phyloP scores from a whole-genome alignment of 2,329 filamentous ascomycete genomes.

The Colletotrichum plurivorum region DNA sequence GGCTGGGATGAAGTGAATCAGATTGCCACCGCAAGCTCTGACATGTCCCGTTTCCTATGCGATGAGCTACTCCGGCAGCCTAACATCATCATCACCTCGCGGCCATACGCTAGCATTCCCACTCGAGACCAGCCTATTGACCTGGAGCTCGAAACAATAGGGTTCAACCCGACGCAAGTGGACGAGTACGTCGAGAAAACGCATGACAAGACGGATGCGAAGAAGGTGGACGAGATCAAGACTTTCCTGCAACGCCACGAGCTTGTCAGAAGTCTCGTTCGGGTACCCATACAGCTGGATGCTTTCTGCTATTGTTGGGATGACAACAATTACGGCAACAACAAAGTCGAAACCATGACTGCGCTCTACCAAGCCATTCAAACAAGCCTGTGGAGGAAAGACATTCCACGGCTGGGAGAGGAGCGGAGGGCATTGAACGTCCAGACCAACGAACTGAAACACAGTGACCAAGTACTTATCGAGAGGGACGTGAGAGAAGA shows the following conservation, averaged over 20 bases:
- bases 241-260: slow-evolving; percentile 48
- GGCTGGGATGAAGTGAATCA: slow-evolving; percentile 25
- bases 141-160: slow-evolving; percentile 56
- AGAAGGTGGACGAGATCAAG: slow-evolving; percentile 41
- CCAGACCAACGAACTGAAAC: not conserved
- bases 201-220: not conserved
- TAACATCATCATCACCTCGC: slow-evolving; percentile 57
- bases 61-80: slow-evolving; percentile 49
- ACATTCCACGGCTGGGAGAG: slow-evolving; percentile 7
- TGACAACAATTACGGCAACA: not conserved
- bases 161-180: slow-evolving; percentile 55
- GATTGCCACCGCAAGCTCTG: slow-evolving; percentile 23
- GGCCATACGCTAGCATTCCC: slow-evolving; percentile 46
- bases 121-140: slow-evolving; percentile 44
- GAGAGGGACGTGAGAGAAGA: not conserved
- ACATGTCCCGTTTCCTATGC: slow-evolving; percentile 45
- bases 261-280: slow-evolving; percentile 12
- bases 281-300: slow-evolving; percentile 26
- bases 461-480: not conserved
- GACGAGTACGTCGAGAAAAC: slow-evolving; percentile 44
- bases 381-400: slow-evolving; percentile 19
- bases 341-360: slow-evolving; percentile 18
- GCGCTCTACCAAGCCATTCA: slow-evolving; percentile 26
- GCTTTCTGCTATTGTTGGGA: slow-evolving; percentile 25
- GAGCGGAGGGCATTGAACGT: not conserved